Base-by-base conservation (phyloP, 495 filamentous ascomycete species). In the Lepidopterella palustris region DNA sequence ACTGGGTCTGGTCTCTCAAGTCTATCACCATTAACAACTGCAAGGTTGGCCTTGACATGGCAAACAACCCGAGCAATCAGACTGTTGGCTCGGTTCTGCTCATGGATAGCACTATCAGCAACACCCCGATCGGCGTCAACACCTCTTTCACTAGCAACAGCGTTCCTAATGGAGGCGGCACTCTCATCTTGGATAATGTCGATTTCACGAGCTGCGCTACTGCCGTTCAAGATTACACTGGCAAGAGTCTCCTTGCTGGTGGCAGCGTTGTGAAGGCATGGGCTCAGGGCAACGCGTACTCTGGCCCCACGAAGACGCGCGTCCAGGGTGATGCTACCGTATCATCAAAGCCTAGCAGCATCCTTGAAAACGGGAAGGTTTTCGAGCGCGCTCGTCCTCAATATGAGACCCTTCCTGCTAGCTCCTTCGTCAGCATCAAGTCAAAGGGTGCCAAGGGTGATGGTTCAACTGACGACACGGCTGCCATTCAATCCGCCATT, bases 371-470 rank as follows among this genome's bases (percentile, higher is more conserved):
- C 39, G 78, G 78, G 45, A 79, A 78, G 26, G 79, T 87, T 58
- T 89, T 86, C 62, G 80, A 85, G 61, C 78, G 80, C 10, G 81
- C 82, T 42, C 87, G 85, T 76, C 86, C 87, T 9, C 79, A 87
- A 23, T 90, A 90, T 68, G 78, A 80, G 54, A 66, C 67, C 10
- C 58, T 77, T n/a, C 62, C 77, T 1, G 74, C 75, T 4, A 74
- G 73, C 11, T 74, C 73, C 4, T 86, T 93, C 69, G 63, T 82
- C 51, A 86, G 82, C 60, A 79, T 83, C 56, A 80, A 85, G 62
- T 66, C 52, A 31, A 71, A 70, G 45, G 82, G 83, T 8, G 87
- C 88, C 21, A 80, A 68, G 45, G 88, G 89, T 57, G 86, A 95
- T 72, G 87, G 84, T 1, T 68, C 74, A 0, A 83, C 86, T 1